Conservation (phyloP, 306 rosid genomes). For the Aeschynomene evenia region DNA sequence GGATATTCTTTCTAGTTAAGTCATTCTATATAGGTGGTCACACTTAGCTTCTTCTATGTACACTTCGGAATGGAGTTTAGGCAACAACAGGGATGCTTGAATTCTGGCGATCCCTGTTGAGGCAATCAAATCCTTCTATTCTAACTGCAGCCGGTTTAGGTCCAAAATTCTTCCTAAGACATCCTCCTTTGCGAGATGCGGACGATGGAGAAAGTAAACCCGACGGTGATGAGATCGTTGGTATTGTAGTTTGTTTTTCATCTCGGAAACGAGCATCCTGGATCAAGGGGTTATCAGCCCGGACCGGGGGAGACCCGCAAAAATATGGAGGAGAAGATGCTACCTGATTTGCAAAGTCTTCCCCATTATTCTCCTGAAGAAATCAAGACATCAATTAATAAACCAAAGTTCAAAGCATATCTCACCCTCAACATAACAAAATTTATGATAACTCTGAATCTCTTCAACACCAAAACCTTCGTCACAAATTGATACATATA, state of each 20-base stretch:
- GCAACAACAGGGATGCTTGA: constrained; percentile 83
- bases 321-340: constrained; percentile 83
- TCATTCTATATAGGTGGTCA: constrained; percentile 44
- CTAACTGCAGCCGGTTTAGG: constrained; percentile 85
- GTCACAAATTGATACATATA: neutral
- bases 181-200: constrained; percentile 62
- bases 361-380: constrained; percentile 60
- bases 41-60: constrained; percentile 70
- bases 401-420: neutral
- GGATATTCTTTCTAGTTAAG: constrained; percentile 47
- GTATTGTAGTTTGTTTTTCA: constrained; percentile 41
- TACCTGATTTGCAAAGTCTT: constrained; percentile 45
- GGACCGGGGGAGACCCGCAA: constrained; percentile 79
- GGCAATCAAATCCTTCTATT: constrained; percentile 94
- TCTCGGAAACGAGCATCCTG: constrained; percentile 74
- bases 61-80: constrained; percentile 59
- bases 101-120: constrained; percentile 77
- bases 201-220: constrained; percentile 59
- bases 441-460: neutral
- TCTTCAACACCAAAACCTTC: neutral
- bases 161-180: constrained; percentile 66
- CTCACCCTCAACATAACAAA: neutral
- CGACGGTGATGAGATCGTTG: constrained; percentile 53
- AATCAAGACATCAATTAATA: constrained; percentile 12
- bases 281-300: constrained; percentile 77